Conservation (phyloP, 805 yeast species). For the Yamadazyma philogaea region DNA sequence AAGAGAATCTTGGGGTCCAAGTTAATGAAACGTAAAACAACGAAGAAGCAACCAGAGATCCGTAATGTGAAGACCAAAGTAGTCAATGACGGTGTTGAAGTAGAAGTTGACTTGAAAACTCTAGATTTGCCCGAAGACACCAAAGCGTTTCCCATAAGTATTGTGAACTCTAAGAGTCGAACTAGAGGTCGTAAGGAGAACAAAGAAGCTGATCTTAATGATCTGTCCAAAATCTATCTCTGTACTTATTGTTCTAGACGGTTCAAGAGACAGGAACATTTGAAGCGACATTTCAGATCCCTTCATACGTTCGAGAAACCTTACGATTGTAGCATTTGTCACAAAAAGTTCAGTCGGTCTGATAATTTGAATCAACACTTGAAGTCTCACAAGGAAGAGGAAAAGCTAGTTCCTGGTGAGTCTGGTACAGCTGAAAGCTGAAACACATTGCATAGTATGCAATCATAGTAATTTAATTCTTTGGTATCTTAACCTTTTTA, state of each 20-base stretch:
- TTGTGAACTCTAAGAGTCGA: slow-evolving; percentile 31
- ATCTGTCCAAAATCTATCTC: slow-evolving; percentile 53
- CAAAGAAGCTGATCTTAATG: slow-evolving; percentile 49
- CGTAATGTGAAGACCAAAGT: slow-evolving; percentile 14
- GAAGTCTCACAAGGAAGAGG: slow-evolving; percentile 48
- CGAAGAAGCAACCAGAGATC: slow-evolving; percentile 13
- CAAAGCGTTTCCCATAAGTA: slow-evolving; percentile 33
- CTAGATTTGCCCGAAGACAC: slow-evolving; percentile 41
- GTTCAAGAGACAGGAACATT: slow-evolving; percentile 74
- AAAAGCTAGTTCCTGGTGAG: slow-evolving; percentile 4
- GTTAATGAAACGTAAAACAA: slow-evolving; percentile 29
- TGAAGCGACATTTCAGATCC: slow-evolving; percentile 70
- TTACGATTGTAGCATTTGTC: slow-evolving; percentile 57
- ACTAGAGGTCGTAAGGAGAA: slow-evolving; percentile 67
- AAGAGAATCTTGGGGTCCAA: slow-evolving; percentile 41
- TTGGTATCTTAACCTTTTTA: neutral
- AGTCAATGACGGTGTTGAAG: slow-evolving; percentile 27
- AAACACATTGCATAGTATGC: neutral
- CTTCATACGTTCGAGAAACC: slow-evolving; percentile 74
- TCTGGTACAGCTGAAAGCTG: neutral
- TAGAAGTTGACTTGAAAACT: slow-evolving; percentile 38
- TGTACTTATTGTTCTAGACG: slow-evolving; percentile 63
- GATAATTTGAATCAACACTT: slow-evolving; percentile 68
- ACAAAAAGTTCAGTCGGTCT: slow-evolving; percentile 61
- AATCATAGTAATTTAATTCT: neutral